Evolutionary conservation across 371 early-diverging fungal genomes (phyloP).

Genomic region (Globomyces sp.): DNA sequence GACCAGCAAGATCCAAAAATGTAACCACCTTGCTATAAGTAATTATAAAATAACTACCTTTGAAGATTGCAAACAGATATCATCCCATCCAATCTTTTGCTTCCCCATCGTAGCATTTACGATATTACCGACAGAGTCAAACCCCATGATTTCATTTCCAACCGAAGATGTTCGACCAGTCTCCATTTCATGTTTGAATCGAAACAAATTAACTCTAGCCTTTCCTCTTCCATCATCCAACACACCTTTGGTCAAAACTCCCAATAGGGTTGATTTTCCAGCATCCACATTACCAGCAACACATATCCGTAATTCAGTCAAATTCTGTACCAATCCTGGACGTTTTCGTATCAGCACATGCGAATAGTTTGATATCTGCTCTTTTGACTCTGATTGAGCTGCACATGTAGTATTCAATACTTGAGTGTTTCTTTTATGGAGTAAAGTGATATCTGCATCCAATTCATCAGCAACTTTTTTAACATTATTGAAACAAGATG

Average conservation of each 20-base stretch:
- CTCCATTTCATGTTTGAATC: slow-evolving; percentile 93
- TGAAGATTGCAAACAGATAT: slow-evolving; percentile 69
- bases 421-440: slow-evolving; percentile 50
- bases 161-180: slow-evolving; percentile 89
- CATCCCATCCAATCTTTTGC: slow-evolving; percentile 76
- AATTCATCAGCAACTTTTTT: slow-evolving; percentile 44
- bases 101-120: slow-evolving; percentile 60
- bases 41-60: slow-evolving; percentile 41
- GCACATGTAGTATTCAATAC: slow-evolving; percentile 24
- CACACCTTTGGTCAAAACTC: slow-evolving; percentile 84
- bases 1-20: slow-evolving; percentile 90
- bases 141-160: slow-evolving; percentile 87
- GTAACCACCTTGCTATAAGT: slow-evolving; percentile 51
- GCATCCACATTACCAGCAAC: slow-evolving; percentile 88
- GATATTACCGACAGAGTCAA: slow-evolving; percentile 66
- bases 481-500: slow-evolving; percentile 49
- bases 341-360: slow-evolving; percentile 67
- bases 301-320: slow-evolving; percentile 83
- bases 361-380: slow-evolving; percentile 26
- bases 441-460: slow-evolving; percentile 63
- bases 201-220: slow-evolving; percentile 83
- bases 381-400: slow-evolving; percentile 25
- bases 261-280: slow-evolving; percentile 80
- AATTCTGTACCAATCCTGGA: slow-evolving; percentile 67
- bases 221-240: slow-evolving; percentile 93